A percentile compares a stretch with the other conserved stretches of the same genome.
These are phyloP conservation scores for Phytophthora pseudosyringae DNA, from an alignment of 352 stramenopile genomes.

Conservation along the genomic window DNA sequence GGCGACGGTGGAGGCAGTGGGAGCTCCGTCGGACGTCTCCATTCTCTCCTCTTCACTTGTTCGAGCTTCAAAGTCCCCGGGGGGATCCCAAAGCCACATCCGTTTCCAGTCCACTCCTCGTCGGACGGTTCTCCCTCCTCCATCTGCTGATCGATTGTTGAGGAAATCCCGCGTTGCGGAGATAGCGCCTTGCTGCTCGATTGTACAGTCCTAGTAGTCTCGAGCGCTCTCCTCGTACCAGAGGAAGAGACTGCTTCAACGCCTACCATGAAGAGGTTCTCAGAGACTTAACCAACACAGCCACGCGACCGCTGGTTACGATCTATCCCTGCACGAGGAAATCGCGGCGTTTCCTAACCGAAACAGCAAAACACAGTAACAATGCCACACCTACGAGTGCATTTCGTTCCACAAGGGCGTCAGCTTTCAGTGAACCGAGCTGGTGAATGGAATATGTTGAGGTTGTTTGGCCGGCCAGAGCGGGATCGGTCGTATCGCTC, in stretches of 20 bases:
- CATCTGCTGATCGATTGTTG: constrained; percentile 10
- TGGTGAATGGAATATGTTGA: too few species aligned
- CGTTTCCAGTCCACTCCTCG: constrained; percentile 13
- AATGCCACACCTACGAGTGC: too few species aligned
- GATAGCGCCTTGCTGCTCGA: neutral
- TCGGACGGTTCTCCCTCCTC: constrained; percentile 6
- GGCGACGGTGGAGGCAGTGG: constrained; percentile 31
- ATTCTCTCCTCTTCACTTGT: constrained; percentile 24
- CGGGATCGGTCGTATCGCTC: too few species aligned
- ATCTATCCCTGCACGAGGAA: neutral
- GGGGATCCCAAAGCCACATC: constrained; percentile 32
- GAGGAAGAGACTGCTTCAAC: neutral
- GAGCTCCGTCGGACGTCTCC: constrained; percentile 22
- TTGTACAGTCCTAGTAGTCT: neutral
- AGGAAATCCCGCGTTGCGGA: neutral
- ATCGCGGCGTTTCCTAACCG: constrained; percentile 2
- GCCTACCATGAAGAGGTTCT: neutral
- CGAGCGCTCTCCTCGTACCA: neutral
- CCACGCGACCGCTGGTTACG: neutral
- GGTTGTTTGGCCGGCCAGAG: too few species aligned
- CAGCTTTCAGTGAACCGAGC: too few species aligned
- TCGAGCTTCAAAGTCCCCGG: constrained; percentile 34
- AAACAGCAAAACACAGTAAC: neutral
- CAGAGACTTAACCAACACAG: neutral
- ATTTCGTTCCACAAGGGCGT: too few species aligned